These are phyloP conservation scores for Xylaria grammica DNA, from an alignment of 495 filamentous ascomycete genomes.

Conservation along the genomic window DNA sequence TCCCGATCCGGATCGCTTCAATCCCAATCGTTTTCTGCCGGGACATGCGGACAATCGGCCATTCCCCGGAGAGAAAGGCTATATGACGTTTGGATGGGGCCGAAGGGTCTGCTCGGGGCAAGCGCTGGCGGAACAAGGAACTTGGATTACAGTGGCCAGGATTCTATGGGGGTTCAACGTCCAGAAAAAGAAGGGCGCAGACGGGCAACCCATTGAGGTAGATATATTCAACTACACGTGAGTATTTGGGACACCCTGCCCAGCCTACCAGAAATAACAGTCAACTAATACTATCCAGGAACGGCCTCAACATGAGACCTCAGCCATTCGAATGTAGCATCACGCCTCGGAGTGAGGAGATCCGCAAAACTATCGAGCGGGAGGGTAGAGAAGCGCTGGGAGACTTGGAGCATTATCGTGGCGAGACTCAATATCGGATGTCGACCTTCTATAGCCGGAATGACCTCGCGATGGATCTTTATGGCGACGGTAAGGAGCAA, in stretches of 20 bases:
- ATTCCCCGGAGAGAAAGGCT: constrained; percentile 63
- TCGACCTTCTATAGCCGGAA: constrained; percentile 52
- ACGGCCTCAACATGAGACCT: constrained; percentile 62
- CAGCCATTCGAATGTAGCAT: constrained; percentile 59
- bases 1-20: constrained; percentile 63
- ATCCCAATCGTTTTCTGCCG: constrained; percentile 53
- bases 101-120: constrained; percentile 64
- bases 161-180: constrained; percentile 62
- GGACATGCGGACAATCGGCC: constrained; percentile 55
- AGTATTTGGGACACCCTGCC: constrained; percentile 16
- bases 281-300: constrained; percentile 44
- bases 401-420: constrained; percentile 60
- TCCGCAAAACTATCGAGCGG: constrained; percentile 56
- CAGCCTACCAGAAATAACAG: too few species aligned
- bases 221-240: constrained; percentile 54
- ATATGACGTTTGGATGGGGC: constrained; percentile 70
- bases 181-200: constrained; percentile 51
- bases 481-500: constrained; percentile 26
- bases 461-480: constrained; percentile 31
- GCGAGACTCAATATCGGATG: constrained; percentile 64
- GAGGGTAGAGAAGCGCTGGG: constrained; percentile 60
- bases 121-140: constrained; percentile 62
- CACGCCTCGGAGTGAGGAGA: constrained; percentile 52
- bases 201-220: constrained; percentile 56
- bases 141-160: constrained; percentile 60